These are phyloP conservation scores for Schizosaccharomyces cryophilus DNA, from an alignment of 805 yeast genomes.

Conservation along the genomic window DNA sequence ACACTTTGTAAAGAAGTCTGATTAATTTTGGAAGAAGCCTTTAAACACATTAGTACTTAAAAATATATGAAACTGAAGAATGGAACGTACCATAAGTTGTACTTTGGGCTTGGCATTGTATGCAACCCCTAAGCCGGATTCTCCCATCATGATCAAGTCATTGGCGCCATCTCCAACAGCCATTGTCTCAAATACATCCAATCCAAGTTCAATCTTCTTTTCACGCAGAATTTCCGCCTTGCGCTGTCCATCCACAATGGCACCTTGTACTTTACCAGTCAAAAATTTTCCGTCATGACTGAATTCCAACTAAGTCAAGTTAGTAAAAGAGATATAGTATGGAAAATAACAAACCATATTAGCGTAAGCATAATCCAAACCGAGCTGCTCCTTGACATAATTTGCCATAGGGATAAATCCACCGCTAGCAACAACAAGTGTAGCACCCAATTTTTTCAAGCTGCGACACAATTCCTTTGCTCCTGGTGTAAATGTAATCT, in stretches of 20 bases:
- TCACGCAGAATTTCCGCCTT: slow-evolving; percentile 51
- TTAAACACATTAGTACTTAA: neutral
- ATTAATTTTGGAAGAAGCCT: slow-evolving; percentile 64
- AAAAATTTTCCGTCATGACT: slow-evolving; percentile 22
- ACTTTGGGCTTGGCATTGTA: slow-evolving; percentile 90
- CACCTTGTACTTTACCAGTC: slow-evolving; percentile 58
- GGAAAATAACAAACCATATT: slow-evolving; percentile 18
- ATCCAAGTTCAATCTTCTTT: slow-evolving; percentile 30
- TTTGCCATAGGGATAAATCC: slow-evolving; percentile 81
- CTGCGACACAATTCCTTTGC: slow-evolving; percentile 44
- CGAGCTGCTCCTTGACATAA: slow-evolving; percentile 39
- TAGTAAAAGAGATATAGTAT: slow-evolving; percentile 1
- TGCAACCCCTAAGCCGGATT: slow-evolving; percentile 49
- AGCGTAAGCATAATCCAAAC: slow-evolving; percentile 73
- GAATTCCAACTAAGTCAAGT: slow-evolving; percentile 13
- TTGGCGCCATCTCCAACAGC: slow-evolving; percentile 55
- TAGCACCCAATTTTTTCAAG: slow-evolving; percentile 35
- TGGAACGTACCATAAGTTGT: slow-evolving; percentile 19
- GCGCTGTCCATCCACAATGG: slow-evolving; percentile 60
- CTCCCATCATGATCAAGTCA: slow-evolving; percentile 87
- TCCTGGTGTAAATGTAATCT: slow-evolving; percentile 63
- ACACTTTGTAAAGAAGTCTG: slow-evolving; percentile 48
- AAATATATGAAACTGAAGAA: too few relatives aligned
- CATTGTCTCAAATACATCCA: slow-evolving; percentile 17
- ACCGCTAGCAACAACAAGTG: slow-evolving; percentile 75